Conservation (phyloP, 2,329 filamentous ascomycete genomes). For the Tympanopsis confertula region DNA sequence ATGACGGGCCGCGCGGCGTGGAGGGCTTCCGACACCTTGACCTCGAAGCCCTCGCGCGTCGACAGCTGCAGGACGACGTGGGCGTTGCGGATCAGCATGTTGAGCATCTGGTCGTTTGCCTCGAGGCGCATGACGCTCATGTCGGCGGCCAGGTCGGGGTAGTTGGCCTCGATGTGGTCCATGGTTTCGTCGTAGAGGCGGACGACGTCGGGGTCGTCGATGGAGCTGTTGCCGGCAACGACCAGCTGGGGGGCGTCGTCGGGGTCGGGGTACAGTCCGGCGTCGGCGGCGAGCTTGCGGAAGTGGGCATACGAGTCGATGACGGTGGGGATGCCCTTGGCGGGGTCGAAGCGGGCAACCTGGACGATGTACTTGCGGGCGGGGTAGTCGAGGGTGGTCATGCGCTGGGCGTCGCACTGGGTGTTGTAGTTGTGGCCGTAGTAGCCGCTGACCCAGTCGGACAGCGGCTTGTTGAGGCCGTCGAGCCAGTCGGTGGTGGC, state of each 20-base stretch:
- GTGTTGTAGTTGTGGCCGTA: slow-evolving; percentile 65
- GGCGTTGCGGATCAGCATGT: slow-evolving; percentile 61
- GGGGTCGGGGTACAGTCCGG: slow-evolving; percentile 36
- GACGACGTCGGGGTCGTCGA: slow-evolving; percentile 70
- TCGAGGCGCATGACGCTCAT: slow-evolving; percentile 68
- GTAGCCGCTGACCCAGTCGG: slow-evolving; percentile 58
- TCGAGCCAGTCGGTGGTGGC: slow-evolving; percentile 79
- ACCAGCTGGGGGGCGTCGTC: slow-evolving; percentile 58
- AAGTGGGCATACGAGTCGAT: slow-evolving; percentile 68
- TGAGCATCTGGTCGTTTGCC: slow-evolving; percentile 70
- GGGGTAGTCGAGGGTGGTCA: slow-evolving; percentile 27
- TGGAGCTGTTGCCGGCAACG: slow-evolving; percentile 67
- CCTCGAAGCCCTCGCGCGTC: slow-evolving; percentile 72
- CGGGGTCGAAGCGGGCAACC: slow-evolving; percentile 71
- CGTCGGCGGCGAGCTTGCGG: slow-evolving; percentile 30
- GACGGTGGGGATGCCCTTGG: slow-evolving; percentile 71
- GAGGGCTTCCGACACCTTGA: slow-evolving; percentile 74
- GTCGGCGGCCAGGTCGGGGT: slow-evolving; percentile 48
- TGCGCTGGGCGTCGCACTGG: slow-evolving; percentile 44
- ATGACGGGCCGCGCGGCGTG: slow-evolving; percentile 73
- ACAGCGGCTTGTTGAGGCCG: slow-evolving; percentile 66
- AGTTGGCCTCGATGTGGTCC: slow-evolving; percentile 49
- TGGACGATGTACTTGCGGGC: slow-evolving; percentile 65
- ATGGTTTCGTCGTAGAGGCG: slow-evolving; percentile 64
- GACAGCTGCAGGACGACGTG: slow-evolving; percentile 69